Conservation (phyloP, 306 rosid species). For the Lithocarpus polystachyus region DNA sequence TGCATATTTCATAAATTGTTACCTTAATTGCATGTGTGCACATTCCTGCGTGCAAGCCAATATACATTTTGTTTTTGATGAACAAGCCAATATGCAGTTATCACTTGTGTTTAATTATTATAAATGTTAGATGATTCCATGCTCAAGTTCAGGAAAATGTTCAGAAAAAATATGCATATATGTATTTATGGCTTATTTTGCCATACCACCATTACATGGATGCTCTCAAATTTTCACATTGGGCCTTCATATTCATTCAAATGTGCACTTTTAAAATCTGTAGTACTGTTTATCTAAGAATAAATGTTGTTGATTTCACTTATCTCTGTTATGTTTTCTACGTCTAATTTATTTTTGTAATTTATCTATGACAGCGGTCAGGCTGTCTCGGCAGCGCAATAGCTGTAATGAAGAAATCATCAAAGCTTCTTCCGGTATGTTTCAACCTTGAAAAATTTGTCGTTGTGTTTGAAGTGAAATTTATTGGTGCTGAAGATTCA, state of each 20-base stretch:
- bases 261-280: neutral
- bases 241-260: neutral
- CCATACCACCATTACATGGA: too few species aligned
- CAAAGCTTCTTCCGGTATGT: constrained; percentile 81
- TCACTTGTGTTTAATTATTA: neutral
- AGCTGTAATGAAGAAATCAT: constrained; percentile 96
- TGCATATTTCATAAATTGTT: neutral
- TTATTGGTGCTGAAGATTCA: neutral
- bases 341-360: constrained; percentile 17
- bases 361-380: constrained; percentile 58
- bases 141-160: neutral
- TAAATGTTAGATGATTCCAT: neutral
- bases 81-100: neutral
- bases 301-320: constrained; percentile 7
- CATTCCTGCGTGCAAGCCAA: neutral
- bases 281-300: constrained; percentile 9
- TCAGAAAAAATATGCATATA: neutral
- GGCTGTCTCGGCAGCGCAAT: constrained; percentile 89
- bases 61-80: neutral
- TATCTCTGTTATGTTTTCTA: constrained; percentile 19
- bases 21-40: neutral
- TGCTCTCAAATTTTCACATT: too few species aligned
- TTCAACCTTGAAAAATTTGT: neutral
- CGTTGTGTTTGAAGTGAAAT: constrained; percentile 8
- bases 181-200: neutral